Evolutionary conservation across 176 grass and related monocot species (phyloP).

Genomic region (Hsuehochloa calcarea): DNA sequence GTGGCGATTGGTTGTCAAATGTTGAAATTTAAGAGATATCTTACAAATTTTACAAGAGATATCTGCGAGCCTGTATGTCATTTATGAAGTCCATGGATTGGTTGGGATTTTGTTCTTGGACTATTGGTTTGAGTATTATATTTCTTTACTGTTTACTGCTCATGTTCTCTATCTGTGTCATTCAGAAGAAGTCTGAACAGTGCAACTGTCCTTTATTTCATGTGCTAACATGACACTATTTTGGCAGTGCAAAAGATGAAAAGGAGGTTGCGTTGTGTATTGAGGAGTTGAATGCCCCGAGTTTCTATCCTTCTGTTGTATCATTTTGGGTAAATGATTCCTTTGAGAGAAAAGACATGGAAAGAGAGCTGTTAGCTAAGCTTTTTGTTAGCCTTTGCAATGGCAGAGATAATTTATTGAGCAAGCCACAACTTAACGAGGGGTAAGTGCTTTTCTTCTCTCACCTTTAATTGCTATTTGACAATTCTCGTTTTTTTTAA

Average conservation of each 20-base stretch:
- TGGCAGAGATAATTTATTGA: constrained; percentile 56
- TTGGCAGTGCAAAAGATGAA: constrained; percentile 83
- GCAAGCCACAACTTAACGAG: constrained; percentile 57
- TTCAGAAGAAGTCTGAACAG: background rate
- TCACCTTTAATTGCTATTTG: background rate
- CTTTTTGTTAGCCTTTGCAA: constrained; percentile 82
- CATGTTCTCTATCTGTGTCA: background rate
- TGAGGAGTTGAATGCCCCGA: constrained; percentile 86
- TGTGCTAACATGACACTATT: constrained; percentile 33
- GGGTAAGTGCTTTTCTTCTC: constrained; percentile 53
- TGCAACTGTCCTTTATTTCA: background rate
- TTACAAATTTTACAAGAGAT: background rate
- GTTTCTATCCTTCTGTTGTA: constrained; percentile 73
- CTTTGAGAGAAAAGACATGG: constrained; percentile 85
- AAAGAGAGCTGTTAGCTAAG: constrained; percentile 80
- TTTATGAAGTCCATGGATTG: background rate
- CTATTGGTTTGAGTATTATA: background rate
- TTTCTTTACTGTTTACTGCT: background rate
- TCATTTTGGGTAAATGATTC: constrained; percentile 93
- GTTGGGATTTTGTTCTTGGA: background rate
- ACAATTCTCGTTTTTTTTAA: background rate
- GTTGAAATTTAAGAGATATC: background rate
- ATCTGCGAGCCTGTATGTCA: background rate
- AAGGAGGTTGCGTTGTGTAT: constrained; percentile 82
- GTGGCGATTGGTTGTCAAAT: background rate